phyloP scores from a whole-genome alignment of 768 basidiomycete species.

The Lactarius hatsudake region DNA sequence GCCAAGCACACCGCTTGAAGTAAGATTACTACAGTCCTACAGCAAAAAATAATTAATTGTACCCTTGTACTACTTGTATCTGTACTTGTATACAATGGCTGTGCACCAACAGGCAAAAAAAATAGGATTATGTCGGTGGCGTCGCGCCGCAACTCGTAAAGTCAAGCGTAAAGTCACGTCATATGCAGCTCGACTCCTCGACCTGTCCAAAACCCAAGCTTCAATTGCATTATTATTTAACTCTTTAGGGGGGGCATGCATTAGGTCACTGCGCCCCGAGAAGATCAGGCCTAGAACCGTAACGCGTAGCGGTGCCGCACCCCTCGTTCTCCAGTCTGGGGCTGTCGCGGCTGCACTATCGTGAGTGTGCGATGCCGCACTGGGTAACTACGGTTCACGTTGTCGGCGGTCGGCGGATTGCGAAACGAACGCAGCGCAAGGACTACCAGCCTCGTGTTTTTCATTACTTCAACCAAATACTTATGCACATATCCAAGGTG shows the following conservation, averaged over 20 bases:
- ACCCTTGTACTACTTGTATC: background rate
- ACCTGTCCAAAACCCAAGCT: background rate
- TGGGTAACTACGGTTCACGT: background rate
- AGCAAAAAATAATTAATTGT: background rate
- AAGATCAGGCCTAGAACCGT: background rate
- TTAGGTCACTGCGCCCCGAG: background rate
- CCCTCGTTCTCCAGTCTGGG: background rate
- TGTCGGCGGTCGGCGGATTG: background rate
- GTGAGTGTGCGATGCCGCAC: background rate
- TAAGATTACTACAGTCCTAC: background rate
- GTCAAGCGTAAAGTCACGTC: background rate
- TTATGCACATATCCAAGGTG: background rate
- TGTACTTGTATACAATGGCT: background rate
- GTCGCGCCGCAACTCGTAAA: background rate
- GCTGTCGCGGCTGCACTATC: background rate
- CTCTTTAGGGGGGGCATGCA: background rate
- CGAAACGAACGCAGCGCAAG: background rate
- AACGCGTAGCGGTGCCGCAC: background rate
- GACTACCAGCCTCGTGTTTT: too few species aligned
- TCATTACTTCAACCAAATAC: too few species aligned
- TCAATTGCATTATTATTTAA: background rate
- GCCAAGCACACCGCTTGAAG: background rate
- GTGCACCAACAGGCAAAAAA: background rate
- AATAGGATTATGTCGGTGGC: background rate
- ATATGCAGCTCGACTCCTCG: background rate